Evolutionary conservation across 441 rosid species (phyloP).

Genomic region (Corymbia citriodora): DNA sequence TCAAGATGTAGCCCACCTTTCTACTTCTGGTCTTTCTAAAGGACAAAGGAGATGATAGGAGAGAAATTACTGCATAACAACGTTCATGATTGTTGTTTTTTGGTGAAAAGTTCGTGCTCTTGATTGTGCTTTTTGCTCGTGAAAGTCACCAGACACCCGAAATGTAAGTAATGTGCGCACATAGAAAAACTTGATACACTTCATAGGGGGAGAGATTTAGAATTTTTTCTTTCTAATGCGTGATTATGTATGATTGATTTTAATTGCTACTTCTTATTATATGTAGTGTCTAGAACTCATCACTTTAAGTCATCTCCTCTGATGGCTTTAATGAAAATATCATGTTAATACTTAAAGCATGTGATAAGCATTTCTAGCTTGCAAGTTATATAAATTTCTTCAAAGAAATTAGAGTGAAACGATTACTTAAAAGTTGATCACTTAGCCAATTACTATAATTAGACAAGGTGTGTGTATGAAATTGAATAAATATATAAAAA

Average conservation of each 20-base stretch:
- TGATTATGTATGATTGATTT: not conserved
- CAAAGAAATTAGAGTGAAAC: not conserved
- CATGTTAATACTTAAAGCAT: too few species aligned
- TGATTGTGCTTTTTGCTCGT: not conserved
- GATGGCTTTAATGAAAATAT: not conserved
- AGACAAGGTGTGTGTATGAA: rapidly evolving
- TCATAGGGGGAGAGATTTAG: not conserved
- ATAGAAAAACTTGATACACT: not conserved
- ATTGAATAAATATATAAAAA: not conserved
- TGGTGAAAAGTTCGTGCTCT: not conserved
- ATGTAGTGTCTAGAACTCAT: not conserved
- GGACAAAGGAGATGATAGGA: not conserved
- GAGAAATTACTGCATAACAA: not conserved
- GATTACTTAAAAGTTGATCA: not conserved
- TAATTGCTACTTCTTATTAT: not conserved
- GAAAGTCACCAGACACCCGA: rapidly evolving
- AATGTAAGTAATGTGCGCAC: too few species aligned
- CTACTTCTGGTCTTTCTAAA: not conserved
- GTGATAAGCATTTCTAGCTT: not conserved
- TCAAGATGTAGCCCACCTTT: not conserved
- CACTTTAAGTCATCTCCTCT: not conserved
- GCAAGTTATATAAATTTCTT: not conserved
- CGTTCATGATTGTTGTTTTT: not conserved
- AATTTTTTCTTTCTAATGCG: not conserved
- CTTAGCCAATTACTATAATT: not conserved